A percentile compares a stretch with the other conserved stretches of the same genome.
phyloP scores from a whole-genome alignment of 2,329 filamentous ascomycete genomes.

The Scytalidium sp. region DNA sequence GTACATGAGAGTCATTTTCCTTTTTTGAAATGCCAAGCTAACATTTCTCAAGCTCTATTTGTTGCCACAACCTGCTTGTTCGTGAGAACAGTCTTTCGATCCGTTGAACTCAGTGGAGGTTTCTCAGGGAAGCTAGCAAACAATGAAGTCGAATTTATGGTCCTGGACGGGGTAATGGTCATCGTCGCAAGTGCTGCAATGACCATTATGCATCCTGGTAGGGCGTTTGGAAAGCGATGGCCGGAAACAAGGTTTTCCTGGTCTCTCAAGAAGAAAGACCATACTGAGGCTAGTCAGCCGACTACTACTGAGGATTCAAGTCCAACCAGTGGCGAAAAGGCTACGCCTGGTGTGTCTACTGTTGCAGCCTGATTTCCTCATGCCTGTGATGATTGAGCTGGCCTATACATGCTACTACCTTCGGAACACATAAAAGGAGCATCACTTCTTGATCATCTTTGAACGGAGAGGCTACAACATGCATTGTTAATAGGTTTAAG shows the following conservation, averaged over 20 bases:
- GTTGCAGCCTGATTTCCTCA: neutral
- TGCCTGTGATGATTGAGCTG: too few relatives aligned
- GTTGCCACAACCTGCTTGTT: conserved; percentile 52
- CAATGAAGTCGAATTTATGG: conserved; percentile 41
- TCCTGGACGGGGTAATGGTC: conserved; percentile 38
- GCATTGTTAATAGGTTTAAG: too few relatives aligned
- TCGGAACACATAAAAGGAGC: too few relatives aligned
- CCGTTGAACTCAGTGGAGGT: conserved; percentile 53
- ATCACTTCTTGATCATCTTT: too few relatives aligned
- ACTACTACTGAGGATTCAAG: too few relatives aligned
- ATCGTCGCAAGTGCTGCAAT: conserved; percentile 25
- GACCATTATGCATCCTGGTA: conserved; percentile 29
- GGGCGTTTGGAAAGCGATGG: conserved; percentile 15
- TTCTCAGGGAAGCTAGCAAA: conserved; percentile 47
- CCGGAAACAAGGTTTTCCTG: neutral
- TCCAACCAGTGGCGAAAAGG: neutral
- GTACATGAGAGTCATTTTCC: neutral
- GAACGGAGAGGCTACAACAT: too few relatives aligned
- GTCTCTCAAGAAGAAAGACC: neutral
- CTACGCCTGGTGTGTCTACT: neutral
- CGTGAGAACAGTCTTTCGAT: conserved; percentile 54
- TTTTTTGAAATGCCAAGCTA: neutral
- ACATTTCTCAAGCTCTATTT: conserved; percentile 25
- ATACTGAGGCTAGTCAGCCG: neutral
- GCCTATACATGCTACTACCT: too few relatives aligned